phyloP scores from a whole-genome alignment of 2,329 filamentous ascomycete genomes.

The Cyanodermella asteris region DNA sequence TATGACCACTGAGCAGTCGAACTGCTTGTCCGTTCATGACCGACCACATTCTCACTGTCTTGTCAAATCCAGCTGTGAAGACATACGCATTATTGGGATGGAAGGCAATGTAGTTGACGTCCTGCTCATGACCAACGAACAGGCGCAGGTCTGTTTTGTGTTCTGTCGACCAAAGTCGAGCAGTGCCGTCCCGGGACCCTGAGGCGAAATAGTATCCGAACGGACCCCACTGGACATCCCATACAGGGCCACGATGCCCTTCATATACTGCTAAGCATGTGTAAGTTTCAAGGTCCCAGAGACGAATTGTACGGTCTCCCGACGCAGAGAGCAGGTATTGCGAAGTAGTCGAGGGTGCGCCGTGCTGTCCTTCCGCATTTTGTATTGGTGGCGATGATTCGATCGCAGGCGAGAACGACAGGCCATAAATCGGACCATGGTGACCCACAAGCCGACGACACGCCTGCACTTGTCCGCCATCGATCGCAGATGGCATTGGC shows the following conservation, averaged over 20 bases:
- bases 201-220: constrained; percentile 90
- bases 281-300: constrained; percentile 88
- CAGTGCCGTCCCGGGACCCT: constrained; percentile 71
- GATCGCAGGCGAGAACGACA: constrained; percentile 64
- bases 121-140: constrained; percentile 78
- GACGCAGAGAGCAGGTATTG: constrained; percentile 73
- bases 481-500: constrained; percentile 44
- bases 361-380: too few species aligned
- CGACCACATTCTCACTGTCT: constrained; percentile 93
- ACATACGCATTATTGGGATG: constrained; percentile 87
- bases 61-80: constrained; percentile 83
- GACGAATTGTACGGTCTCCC: constrained; percentile 64
- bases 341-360: constrained; percentile 33
- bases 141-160: constrained; percentile 75
- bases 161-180: constrained; percentile 79
- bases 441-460: constrained; percentile 71
- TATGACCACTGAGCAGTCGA: constrained; percentile 79
- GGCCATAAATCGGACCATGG: constrained; percentile 66
- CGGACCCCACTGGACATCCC: constrained; percentile 73
- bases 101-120: constrained; percentile 80
- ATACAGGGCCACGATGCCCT: constrained; percentile 74
- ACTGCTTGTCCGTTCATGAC: constrained; percentile 72
- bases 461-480: constrained; percentile 28
- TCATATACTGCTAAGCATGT: constrained; percentile 87
- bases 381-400: constrained; percentile 24